These are phyloP conservation scores for Rhytidiadelphus loreus DNA, from an alignment of 225 moss, liverwort and hornwort species.

Conservation along the genomic window DNA sequence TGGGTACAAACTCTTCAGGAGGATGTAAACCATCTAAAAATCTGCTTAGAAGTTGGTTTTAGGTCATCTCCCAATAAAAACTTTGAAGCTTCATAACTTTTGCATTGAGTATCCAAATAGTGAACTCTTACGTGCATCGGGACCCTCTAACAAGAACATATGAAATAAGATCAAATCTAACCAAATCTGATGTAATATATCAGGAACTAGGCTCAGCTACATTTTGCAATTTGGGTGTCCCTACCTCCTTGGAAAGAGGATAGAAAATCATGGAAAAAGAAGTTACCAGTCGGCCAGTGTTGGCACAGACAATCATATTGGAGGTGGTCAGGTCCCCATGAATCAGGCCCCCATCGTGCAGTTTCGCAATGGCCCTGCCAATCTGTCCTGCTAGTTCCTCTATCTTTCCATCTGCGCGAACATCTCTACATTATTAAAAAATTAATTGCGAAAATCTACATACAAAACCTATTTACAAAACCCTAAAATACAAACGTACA, in stretches of 20 bases:
- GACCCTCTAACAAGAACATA: not conserved
- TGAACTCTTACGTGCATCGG: not conserved
- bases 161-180: not conserved
- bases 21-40: not conserved
- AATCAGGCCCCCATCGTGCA: slow-evolving; percentile 84
- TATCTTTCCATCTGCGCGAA: slow-evolving; percentile 51
- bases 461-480: not conserved
- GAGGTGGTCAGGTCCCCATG: slow-evolving; percentile 96
- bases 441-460: not conserved
- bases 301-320: slow-evolving; percentile 72
- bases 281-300: slow-evolving; percentile 63
- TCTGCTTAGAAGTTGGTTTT: not conserved
- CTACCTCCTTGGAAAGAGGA: not conserved
- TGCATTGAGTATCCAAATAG: not conserved
- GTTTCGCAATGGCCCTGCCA: slow-evolving; percentile 62
- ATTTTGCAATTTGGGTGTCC: not conserved
- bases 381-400: slow-evolving; percentile 75
- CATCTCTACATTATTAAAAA: not conserved
- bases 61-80: not conserved
- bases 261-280: not conserved
- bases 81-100: not conserved
- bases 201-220: not conserved
- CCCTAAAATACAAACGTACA: not conserved
- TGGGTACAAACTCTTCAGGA: not conserved
- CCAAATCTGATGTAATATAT: not conserved